Base-by-base conservation (phyloP, 805 yeast species). In the Metschnikowia hibisci region DNA sequence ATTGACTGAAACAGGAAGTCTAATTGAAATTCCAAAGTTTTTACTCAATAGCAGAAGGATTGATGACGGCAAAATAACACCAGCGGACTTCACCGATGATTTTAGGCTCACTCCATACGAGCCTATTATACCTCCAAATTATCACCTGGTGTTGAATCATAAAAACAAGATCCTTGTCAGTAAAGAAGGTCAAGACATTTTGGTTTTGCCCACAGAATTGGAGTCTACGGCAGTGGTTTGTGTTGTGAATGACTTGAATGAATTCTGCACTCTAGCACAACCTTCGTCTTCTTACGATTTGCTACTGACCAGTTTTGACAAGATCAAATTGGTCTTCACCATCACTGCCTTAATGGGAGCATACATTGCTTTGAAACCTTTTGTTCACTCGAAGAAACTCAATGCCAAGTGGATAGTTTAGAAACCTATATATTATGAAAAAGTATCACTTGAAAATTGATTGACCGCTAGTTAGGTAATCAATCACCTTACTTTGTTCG, bases 211-310 rank as follows among this genome's bases (percentile, higher is more conserved):
- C 2, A 85, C 97, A 0, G 73, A 77, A 31, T 67, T 89, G 40
- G 98, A 91, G 63, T 86, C 96, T 2, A 89, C 97, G 0, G 72
- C 84, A 2, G 71, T 87, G 14, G 76, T 86, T 0, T 81, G 93
- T 47, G 70, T 76, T 29, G 64, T 80, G 34, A 87, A 84, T 14
- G 47, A 56, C 23, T 62, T 72, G 35, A 95, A 87, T 57, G 60
- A 84, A 6, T 90, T 86, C 66, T 86, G 90, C 56, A 82, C 95
- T 0, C 71, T 80, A 44, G 73, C 85, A 13, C 76, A 84, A 39
- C 96, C 98, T 0, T 87, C 96, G 0, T 77, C 78, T 33, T 86
- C 87, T 31, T 90, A 87, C 63, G 99, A 91, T 64, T 70, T 78
- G 39, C 71, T 91, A 60, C 77, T 81, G 20, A 65, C 73, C 25